Base-by-base conservation (phyloP, 202 grass and related monocot species). In the Cymbopogon flexuosus region DNA sequence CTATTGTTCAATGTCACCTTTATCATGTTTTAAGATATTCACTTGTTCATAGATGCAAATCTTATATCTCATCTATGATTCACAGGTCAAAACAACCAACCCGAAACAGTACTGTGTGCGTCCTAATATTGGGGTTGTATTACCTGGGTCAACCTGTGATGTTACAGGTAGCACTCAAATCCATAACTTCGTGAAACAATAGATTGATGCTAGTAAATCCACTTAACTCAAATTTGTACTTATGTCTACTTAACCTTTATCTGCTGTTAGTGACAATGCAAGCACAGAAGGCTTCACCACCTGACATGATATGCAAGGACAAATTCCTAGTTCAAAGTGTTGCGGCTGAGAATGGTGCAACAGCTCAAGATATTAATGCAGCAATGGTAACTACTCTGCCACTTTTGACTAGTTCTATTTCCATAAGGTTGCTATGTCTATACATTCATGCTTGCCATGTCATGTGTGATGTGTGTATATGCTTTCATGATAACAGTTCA, bases 21-120 rank as follows among this genome's bases (percentile, higher is more conserved):
- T 29, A 40, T n/a, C 21, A 57, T 52, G 46, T 5, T 36, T 27
- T 27, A 27, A 52, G 27, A 4, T 80, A 45, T 82, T 43, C 46
- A 31, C 3, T 30, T 36, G 23, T 52, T 34, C 35, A 31, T 23
- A 43, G 8, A 77, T 42, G 15, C 19, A 31, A 88, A 72, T 40
- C 66, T 72, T 47, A 72, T 43, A 21, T 12, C 42, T 35, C n/a
- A 29, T 83, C 13, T 41, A 22, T 81, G 35, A 15, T 42, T 81
- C 3, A 10, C 59, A 98, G 96, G 96, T 98, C 65, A 98, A 98
- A 86, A 98, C 96, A 87, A 98, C 96, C 68, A 98, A 98, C 80
- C 96, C 96, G 22, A 98, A 93, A 84, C 90, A 98, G 76, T 98
- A 98, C 56, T 95, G 96, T 64, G 96, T 98, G 63, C 90, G 96